These are phyloP conservation scores for Thelonectria rubi DNA, from an alignment of 2,329 filamentous ascomycete genomes.

Conservation along the genomic window DNA sequence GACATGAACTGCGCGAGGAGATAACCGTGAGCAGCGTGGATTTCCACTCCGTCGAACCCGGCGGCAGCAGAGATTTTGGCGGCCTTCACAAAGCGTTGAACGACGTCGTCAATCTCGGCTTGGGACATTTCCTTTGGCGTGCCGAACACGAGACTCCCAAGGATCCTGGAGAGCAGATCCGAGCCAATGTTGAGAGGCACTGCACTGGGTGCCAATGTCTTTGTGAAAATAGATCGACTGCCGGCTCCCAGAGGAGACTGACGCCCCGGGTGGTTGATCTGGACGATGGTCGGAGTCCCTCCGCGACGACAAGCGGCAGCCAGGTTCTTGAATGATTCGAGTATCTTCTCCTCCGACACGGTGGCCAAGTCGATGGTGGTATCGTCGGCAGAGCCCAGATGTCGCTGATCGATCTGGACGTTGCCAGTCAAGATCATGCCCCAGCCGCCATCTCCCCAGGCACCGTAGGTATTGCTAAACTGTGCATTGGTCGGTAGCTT, in stretches of 20 bases:
- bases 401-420: conserved; percentile 52
- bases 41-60: conserved; percentile 56
- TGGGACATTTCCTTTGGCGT: conserved; percentile 65
- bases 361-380: conserved; percentile 40
- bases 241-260: conserved; percentile 54
- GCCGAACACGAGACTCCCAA: conserved; percentile 51
- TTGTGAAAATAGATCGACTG: conserved; percentile 46
- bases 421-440: conserved; percentile 61
- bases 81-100: conserved; percentile 61
- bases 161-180: conserved; percentile 46
- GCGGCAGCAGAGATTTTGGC: conserved; percentile 59
- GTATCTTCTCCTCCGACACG: conserved; percentile 36
- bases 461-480: conserved; percentile 56
- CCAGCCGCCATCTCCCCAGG: conserved; percentile 63
- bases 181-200: conserved; percentile 54
- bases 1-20: conserved; percentile 66
- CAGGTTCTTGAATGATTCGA: conserved; percentile 52
- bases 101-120: conserved; percentile 62
- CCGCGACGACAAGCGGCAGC: conserved; percentile 43
- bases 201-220: conserved; percentile 55
- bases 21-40: conserved; percentile 65
- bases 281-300: conserved; percentile 52
- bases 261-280: conserved; percentile 58
- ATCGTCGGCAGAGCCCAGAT: conserved; percentile 50
- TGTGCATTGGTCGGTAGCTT: conserved; percentile 53